Conservation (phyloP, 129 eudicot genomes). For the Centrapalus pauciflorus region DNA sequence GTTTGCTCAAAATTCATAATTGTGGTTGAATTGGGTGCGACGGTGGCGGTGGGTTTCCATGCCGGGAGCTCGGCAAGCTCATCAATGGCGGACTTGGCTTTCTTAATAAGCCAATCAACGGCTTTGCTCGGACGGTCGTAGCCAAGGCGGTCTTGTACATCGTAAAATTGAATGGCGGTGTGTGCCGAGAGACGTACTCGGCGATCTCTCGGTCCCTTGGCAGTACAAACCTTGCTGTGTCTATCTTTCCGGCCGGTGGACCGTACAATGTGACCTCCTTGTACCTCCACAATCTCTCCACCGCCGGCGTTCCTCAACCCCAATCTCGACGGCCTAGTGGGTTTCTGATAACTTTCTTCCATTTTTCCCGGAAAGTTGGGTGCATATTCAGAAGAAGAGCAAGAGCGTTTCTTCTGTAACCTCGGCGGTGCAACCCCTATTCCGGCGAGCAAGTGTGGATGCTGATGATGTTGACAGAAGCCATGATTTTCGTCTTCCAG, state of each 20-base stretch:
- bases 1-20: slow-evolving; percentile 29
- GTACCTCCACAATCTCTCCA: slow-evolving; percentile 67
- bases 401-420: slow-evolving; percentile 38
- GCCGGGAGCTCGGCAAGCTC: slow-evolving; percentile 89
- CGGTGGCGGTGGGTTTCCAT: slow-evolving; percentile 57
- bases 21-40: not conserved
- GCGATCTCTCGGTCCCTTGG: slow-evolving; percentile 84
- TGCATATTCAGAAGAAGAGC: slow-evolving; percentile 48
- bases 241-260: slow-evolving; percentile 81
- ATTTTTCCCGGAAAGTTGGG: slow-evolving; percentile 41
- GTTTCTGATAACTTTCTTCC: slow-evolving; percentile 35
- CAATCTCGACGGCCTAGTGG: slow-evolving; percentile 27
- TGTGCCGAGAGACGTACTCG: slow-evolving; percentile 78
- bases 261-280: slow-evolving; percentile 91
- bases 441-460: slow-evolving; percentile 11
- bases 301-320: slow-evolving; percentile 39
- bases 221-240: slow-evolving; percentile 86
- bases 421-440: slow-evolving; percentile 6
- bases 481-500: slow-evolving; percentile 21
- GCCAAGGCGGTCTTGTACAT: slow-evolving; percentile 86
- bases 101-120: slow-evolving; percentile 83
- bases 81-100: slow-evolving; percentile 74
- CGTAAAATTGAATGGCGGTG: slow-evolving; percentile 92
- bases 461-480: slow-evolving; percentile 7
- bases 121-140: slow-evolving; percentile 89